These are phyloP conservation scores for Volvox africanus DNA, from an alignment of 139 green algal species.

Conservation along the genomic window DNA sequence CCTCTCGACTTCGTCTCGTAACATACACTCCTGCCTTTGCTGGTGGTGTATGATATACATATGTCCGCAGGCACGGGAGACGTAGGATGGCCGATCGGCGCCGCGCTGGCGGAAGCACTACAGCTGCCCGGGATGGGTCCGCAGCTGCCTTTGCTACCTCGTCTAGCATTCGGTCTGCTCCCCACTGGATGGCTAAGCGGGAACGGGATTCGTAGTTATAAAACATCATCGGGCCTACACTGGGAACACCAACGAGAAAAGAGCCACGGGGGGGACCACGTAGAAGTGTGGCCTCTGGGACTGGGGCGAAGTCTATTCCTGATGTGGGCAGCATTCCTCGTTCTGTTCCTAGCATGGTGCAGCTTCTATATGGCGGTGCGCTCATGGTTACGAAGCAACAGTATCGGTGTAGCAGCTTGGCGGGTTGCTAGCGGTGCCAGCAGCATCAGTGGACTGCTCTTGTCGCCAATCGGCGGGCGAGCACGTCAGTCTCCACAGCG, in stretches of 20 bases:
- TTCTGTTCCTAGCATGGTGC: slow-evolving; percentile 14
- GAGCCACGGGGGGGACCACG: background rate
- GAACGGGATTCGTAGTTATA: background rate
- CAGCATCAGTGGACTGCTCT: background rate
- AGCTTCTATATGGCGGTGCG: background rate
- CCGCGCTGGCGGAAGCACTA: slow-evolving; percentile 78
- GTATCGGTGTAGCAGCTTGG: background rate
- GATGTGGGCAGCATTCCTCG: slow-evolving; percentile 22
- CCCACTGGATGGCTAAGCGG: background rate
- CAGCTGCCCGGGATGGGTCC: slow-evolving; percentile 56
- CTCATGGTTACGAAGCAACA: background rate
- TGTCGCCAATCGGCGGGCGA: background rate
- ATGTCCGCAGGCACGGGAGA: slow-evolving; percentile 54
- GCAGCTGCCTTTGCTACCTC: background rate
- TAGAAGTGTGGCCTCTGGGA: background rate
- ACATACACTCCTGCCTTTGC: background rate
- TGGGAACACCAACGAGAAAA: background rate
- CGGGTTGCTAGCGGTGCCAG: background rate
- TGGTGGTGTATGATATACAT: background rate
- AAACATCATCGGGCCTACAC: background rate
- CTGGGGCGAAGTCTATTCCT: background rate
- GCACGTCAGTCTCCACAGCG: background rate
- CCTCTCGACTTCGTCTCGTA: too few species aligned
- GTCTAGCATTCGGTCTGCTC: slow-evolving; percentile 3
- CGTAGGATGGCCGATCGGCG: slow-evolving; percentile 85